Evolutionary conservation across 495 filamentous ascomycete genomes (phyloP).

Genomic region (Emericellopsis terricola): DNA sequence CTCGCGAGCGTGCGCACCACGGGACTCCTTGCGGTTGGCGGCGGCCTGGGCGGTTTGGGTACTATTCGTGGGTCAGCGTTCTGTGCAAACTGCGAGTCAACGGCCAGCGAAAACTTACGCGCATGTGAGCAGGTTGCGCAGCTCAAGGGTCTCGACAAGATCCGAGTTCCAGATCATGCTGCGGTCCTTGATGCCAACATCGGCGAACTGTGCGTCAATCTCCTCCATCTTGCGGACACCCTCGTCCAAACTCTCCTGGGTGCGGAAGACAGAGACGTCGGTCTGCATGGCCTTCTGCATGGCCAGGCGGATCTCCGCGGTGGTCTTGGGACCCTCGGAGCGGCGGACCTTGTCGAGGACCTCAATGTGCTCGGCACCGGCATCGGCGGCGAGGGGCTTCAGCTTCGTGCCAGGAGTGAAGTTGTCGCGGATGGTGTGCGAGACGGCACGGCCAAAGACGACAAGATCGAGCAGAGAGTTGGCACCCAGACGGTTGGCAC

Average conservation of each 20-base stretch:
- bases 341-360: constrained; percentile 74
- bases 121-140: constrained; percentile 87
- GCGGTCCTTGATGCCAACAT: constrained; percentile 88
- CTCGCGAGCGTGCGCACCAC: constrained; percentile 88
- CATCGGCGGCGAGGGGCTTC: constrained; percentile 59
- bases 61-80: too few relatives aligned
- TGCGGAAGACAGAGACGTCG: constrained; percentile 93
- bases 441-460: constrained; percentile 92
- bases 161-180: constrained; percentile 99
- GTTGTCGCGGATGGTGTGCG: constrained; percentile 86
- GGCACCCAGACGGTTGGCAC: constrained; percentile 91
- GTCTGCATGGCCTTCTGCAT: constrained; percentile 99
- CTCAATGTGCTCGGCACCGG: constrained; percentile 70
- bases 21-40: constrained; percentile 79
- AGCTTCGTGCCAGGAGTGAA: constrained; percentile 62
- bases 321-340: constrained; percentile 67
- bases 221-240: constrained; percentile 65
- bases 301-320: constrained; percentile 66
- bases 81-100: too few relatives aligned
- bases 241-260: constrained; percentile 71
- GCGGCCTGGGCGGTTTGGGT: constrained; percentile 78
- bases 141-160: constrained; percentile 84
- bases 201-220: constrained; percentile 59
- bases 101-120: constrained; percentile 56
- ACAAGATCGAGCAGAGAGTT: constrained; percentile 96